Evolutionary conservation across 371 early-diverging fungal species (phyloP), one percentile per base, ranked within the genome.

Genomic region (Phascolomyces articulosus): DNA sequence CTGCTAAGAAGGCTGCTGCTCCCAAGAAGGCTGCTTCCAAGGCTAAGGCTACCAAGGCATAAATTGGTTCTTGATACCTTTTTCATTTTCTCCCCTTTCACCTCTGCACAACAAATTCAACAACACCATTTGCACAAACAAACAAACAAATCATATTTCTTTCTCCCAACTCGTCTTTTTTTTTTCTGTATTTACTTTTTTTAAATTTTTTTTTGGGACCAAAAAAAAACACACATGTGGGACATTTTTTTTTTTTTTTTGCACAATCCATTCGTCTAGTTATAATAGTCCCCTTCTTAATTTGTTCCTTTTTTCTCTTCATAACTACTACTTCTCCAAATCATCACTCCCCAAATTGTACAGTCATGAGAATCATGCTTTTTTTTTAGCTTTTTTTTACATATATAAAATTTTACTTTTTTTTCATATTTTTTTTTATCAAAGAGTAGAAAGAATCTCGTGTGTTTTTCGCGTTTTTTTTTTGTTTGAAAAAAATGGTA

Each of bases 21-120:
- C 62, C 72, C 48, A 75, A 79, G 74, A 70, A 75, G 70, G 64
- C 76, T 44, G 67, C 60, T 55, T 64, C 73, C 13, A 83, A 86
- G 78, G n/a, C 67, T 63, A 65, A 68, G 68, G 68, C 70, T 16
- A 67, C 67, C 34, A 61, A 60, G 66, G 66, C 66, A 55, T 66
- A 66, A 61, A 48, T 38, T 7, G 16, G n/a, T 27, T 23, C 47
- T 23, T 34, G 6, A 11, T 34, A 9, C 47, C 24, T 23, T 44
- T 55, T 15, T 29, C 10, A 28, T 41, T 27, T 59, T 41, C 27
- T 47, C 24, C 47, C 44, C 21, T 40, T 40, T 44, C n/a, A 7
- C 26, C 26, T 29, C 29, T 31, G 57, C 57, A 57, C 44, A 44
- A 44, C 44, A 44, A 38, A 6, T 9, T 9, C 38, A 38, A 38